Evolutionary conservation across 768 basidiomycete genomes (phyloP).

Genomic region (Pleurotus pulmonarius): DNA sequence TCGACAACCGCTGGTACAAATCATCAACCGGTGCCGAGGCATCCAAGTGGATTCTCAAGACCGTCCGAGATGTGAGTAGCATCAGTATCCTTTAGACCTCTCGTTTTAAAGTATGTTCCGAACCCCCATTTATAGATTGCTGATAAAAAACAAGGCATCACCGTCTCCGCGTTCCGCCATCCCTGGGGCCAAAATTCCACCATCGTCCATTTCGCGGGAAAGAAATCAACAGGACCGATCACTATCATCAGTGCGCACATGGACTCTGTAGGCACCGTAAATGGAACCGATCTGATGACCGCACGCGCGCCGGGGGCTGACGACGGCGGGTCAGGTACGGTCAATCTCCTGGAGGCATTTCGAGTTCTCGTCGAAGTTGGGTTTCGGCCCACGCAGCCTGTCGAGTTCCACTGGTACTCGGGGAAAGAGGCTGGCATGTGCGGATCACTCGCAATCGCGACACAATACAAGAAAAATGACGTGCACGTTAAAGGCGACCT

Average conservation of each 20-base stretch:
- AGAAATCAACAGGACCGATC: conserved; percentile 1
- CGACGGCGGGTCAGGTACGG: conserved; percentile 39
- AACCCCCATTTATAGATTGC: background rate
- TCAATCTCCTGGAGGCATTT: conserved; percentile 39
- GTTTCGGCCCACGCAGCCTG: conserved; percentile 32
- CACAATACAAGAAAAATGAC: conserved; percentile 39
- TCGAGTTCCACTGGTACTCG: conserved; percentile 47
- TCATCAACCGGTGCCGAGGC: conserved; percentile 14
- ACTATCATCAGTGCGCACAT: conserved; percentile 18
- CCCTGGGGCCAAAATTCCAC: conserved; percentile 13
- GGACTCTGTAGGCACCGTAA: conserved; percentile 17
- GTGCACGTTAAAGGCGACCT: conserved; percentile 47
- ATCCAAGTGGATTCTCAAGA: conserved; percentile 14
- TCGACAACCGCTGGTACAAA: conserved; percentile 16
- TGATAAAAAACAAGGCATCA: conserved; percentile 4
- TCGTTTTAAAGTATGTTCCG: background rate
- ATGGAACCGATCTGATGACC: conserved; percentile 2
- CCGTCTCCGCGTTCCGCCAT: conserved; percentile 10
- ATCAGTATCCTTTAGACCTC: background rate
- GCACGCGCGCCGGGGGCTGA: conserved; percentile 16
- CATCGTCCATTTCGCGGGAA: conserved; percentile 13
- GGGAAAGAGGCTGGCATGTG: conserved; percentile 41
- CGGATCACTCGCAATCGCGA: conserved; percentile 52
- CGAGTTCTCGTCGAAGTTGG: conserved; percentile 32
- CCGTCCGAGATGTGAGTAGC: background rate